A percentile compares a stretch with the other conserved stretches of the same genome.
phyloP scores from a whole-genome alignment of 495 filamentous ascomycete genomes.

The Cryomyces antarcticus region DNA sequence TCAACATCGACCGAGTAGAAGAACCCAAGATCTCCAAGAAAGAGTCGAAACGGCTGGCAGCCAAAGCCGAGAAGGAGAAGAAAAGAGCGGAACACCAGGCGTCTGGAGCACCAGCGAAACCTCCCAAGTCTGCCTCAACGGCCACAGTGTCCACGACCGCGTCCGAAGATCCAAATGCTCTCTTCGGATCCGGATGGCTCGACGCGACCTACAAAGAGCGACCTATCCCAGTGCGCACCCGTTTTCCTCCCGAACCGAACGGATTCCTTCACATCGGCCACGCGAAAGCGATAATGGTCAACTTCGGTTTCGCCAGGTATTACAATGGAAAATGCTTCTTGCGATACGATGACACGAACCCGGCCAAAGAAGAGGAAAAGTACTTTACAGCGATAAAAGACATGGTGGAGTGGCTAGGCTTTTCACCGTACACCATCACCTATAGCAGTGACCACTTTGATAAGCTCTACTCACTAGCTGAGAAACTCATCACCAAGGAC shows the following conservation, averaged over 20 bases:
- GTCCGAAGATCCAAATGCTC: background rate
- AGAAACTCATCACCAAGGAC: slow-evolving; percentile 54
- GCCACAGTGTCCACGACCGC: background rate
- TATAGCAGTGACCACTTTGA: slow-evolving; percentile 74
- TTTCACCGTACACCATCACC: slow-evolving; percentile 40
- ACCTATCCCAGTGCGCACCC: slow-evolving; percentile 43
- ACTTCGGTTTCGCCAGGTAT: slow-evolving; percentile 83
- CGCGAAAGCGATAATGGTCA: slow-evolving; percentile 88
- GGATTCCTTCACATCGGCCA: slow-evolving; percentile 78
- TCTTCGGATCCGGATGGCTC: slow-evolving; percentile 77
- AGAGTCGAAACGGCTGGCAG: slow-evolving; percentile 10
- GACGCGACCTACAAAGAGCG: slow-evolving; percentile 61
- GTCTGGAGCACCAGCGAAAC: no score
- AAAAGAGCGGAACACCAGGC: slow-evolving; percentile 11
- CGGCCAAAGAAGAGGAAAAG: slow-evolving; percentile 23
- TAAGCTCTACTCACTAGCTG: slow-evolving; percentile 66
- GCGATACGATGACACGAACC: slow-evolving; percentile 26
- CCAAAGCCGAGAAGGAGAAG: slow-evolving; percentile 14
- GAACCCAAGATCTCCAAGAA: slow-evolving; percentile 15
- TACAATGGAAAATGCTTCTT: slow-evolving; percentile 53
- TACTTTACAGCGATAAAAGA: slow-evolving; percentile 23
- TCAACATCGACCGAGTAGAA: background rate
- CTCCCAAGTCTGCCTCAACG: background rate
- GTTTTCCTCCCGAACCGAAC: slow-evolving; percentile 86
- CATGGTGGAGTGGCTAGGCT: slow-evolving; percentile 25